Percentiles rank a stretch among this genome's conserved stretches.
Conservation (phyloP, 192 early-diverging fungal genomes). For the Mortierella claussenii region DNA sequence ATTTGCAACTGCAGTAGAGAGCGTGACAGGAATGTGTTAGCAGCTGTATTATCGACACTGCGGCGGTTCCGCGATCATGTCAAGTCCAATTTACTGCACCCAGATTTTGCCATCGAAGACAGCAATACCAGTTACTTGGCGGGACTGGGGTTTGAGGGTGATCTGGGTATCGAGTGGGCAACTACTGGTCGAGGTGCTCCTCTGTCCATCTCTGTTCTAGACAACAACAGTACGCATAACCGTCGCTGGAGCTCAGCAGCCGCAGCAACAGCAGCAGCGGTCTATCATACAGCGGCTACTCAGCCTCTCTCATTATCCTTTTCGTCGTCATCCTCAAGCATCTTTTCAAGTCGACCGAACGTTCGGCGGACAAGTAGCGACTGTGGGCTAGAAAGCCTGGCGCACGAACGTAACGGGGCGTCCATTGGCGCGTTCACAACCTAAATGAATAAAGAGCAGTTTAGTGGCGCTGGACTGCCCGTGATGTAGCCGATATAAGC, state of each 20-base stretch:
- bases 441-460: not conserved
- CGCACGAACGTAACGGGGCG: not conserved
- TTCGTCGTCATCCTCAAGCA: not conserved
- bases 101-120: slow-evolving; percentile 22
- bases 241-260: not conserved
- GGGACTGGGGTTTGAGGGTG: slow-evolving; percentile 18
- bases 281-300: too few relatives aligned
- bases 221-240: not conserved
- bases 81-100: slow-evolving; percentile 32
- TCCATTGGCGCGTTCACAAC: too few relatives aligned
- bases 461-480: not conserved
- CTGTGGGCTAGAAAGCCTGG: slow-evolving; percentile 20
- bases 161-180: slow-evolving; percentile 24
- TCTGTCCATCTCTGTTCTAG: not conserved
- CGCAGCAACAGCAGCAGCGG: too few relatives aligned
- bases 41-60: slow-evolving; percentile 13
- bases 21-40: slow-evolving; percentile 4
- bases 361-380: slow-evolving; percentile 20
- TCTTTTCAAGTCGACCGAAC: not conserved
- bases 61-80: slow-evolving; percentile 37
- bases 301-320: too few relatives aligned
- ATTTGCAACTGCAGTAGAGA: not conserved
- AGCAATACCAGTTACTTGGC: slow-evolving; percentile 4
- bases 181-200: not conserved
- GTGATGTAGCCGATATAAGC: not conserved